phyloP scores from a whole-genome alignment of 768 basidiomycete species.

The Butyriboletus loyo region DNA sequence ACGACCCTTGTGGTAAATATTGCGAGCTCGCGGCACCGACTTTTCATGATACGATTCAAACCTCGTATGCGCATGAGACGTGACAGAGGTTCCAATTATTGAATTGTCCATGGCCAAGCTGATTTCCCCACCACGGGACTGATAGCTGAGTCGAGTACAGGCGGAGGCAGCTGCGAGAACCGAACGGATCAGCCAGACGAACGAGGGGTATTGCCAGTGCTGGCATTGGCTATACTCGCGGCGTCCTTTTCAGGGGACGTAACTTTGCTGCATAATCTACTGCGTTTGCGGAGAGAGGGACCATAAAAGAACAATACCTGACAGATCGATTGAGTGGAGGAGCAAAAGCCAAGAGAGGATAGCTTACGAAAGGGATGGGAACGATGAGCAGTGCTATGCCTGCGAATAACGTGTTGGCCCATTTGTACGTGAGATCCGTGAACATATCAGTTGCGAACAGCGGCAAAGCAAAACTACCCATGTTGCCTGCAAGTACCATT shows the following conservation, averaged over 20 bases:
- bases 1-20: not conserved
- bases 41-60: slow-evolving; percentile 6
- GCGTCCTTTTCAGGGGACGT: not conserved
- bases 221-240: not conserved
- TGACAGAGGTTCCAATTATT: not conserved
- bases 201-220: not conserved
- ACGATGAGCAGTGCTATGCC: slow-evolving; percentile 49
- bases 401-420: slow-evolving; percentile 56
- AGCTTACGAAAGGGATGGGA: slow-evolving; percentile 54
- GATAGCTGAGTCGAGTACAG: not conserved
- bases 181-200: not conserved
- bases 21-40: not conserved
- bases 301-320: slow-evolving; percentile 33
- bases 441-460: slow-evolving; percentile 64
- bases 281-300: slow-evolving; percentile 25
- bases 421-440: slow-evolving; percentile 49
- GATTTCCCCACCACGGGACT: slow-evolving; percentile 3
- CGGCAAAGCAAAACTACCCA: slow-evolving; percentile 52
- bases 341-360: not conserved
- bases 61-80: not conserved
- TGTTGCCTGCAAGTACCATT: slow-evolving; percentile 38
- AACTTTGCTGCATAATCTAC: slow-evolving; percentile 18
- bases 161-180: not conserved
- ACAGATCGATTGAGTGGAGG: not conserved
- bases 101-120: slow-evolving; percentile 10